Conservation (phyloP, 2,329 filamentous ascomycete species). For the Alternaria burnsii region DNA sequence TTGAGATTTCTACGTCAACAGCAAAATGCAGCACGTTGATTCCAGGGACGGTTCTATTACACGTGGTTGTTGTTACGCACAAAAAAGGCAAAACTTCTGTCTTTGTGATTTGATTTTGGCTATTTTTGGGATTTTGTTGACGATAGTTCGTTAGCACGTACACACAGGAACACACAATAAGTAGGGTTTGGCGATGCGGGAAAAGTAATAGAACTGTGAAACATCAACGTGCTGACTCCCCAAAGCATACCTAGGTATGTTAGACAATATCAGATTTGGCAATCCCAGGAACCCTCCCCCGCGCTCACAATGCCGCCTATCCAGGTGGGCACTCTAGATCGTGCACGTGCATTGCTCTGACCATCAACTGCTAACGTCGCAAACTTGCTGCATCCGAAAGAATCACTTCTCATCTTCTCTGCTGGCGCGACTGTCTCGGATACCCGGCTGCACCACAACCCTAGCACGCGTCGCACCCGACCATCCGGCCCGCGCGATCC, state of each 20-base stretch:
- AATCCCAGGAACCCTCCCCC: not conserved
- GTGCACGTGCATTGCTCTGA: not conserved
- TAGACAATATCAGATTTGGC: not conserved
- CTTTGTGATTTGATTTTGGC: not conserved
- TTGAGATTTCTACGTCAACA: not conserved
- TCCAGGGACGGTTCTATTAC: not conserved
- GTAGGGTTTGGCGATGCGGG: not conserved
- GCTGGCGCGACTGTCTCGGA: not conserved
- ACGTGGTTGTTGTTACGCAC: not conserved
- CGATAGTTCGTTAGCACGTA: not conserved
- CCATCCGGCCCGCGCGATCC: not conserved
- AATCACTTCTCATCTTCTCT: not conserved
- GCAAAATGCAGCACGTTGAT: not conserved
- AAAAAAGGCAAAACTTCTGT: too few relatives aligned
- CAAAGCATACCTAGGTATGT: not conserved
- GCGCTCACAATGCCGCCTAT: not conserved
- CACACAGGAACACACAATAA: not conserved
- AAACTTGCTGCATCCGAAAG: not conserved
- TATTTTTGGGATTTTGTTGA: not conserved
- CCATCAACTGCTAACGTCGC: not conserved
- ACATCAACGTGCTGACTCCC: not conserved
- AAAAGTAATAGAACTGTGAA: not conserved
- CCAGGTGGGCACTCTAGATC: not conserved
- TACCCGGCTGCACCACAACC: not conserved
- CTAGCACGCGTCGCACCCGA: slow-evolving; percentile 1